Conservation (phyloP, 2,329 filamentous ascomycete genomes). For the Rasamsonia emersonii region DNA sequence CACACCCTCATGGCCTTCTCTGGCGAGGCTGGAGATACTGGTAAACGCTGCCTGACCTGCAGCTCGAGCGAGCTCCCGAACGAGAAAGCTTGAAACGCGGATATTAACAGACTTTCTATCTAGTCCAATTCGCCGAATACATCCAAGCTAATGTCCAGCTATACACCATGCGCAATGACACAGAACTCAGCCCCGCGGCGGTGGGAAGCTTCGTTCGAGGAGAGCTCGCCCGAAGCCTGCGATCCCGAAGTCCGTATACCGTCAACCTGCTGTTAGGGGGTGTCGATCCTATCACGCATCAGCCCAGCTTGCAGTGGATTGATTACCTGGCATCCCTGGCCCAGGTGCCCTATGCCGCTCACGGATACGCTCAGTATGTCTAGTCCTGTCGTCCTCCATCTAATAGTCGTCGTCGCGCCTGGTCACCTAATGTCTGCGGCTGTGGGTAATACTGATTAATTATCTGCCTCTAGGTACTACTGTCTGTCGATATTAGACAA, state of each 20-base stretch:
- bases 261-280: conserved; percentile 95
- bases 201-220: conserved; percentile 89
- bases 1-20: conserved; percentile 92
- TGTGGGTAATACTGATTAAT: conserved; percentile 10
- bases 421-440: neutral
- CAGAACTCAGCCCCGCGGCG: conserved; percentile 79
- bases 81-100: neutral
- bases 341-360: conserved; percentile 85
- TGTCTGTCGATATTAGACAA: conserved; percentile 96
- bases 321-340: conserved; percentile 90
- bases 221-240: conserved; percentile 82
- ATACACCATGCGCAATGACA: conserved; percentile 96
- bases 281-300: conserved; percentile 81
- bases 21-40: conserved; percentile 91
- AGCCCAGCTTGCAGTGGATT: conserved; percentile 92
- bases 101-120: conserved; percentile 10
- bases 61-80: conserved; percentile 4
- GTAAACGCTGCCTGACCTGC: conserved; percentile 39
- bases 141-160: conserved; percentile 97
- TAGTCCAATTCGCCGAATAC: conserved; percentile 98
- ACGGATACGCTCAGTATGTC: conserved; percentile 90
- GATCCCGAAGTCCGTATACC: conserved; percentile 88
- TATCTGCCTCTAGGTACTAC: conserved; percentile 63
- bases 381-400: neutral
- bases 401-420: neutral